A percentile compares a stretch with the other conserved stretches of the same genome.
Evolutionary conservation across 1,139 yeast genomes (phyloP).

Genomic region (Lodderomyces orthopsilosis): DNA sequence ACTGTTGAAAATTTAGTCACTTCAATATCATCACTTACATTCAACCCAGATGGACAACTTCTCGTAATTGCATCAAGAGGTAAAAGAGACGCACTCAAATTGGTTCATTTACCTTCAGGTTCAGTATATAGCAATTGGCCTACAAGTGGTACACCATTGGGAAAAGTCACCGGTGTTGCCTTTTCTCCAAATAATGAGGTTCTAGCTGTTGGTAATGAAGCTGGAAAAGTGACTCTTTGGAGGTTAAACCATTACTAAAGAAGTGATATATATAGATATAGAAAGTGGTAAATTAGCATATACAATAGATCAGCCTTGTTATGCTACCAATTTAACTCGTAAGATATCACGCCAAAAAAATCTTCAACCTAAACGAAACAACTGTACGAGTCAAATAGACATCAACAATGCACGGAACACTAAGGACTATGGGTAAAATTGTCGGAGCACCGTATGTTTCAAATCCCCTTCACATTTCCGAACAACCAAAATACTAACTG

Average conservation of each 20-base stretch:
- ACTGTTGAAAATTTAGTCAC: conserved; percentile 79
- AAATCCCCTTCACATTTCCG: neutral
- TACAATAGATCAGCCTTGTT: too few relatives aligned
- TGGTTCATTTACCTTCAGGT: conserved; percentile 87
- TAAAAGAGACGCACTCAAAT: conserved; percentile 77
- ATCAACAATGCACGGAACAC: neutral
- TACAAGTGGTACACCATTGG: conserved; percentile 92
- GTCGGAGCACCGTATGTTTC: conserved; percentile 16
- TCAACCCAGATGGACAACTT: conserved; percentile 87
- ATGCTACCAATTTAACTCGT: neutral
- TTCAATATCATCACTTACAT: conserved; percentile 67
- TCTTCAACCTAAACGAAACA: neutral
- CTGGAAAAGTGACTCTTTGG: conserved; percentile 90
- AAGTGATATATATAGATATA: too few relatives aligned
- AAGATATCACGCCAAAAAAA: neutral
- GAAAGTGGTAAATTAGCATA: too few relatives aligned
- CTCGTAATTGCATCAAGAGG: conserved; percentile 84
- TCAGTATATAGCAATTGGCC: conserved; percentile 96
- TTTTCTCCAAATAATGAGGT: conserved; percentile 83
- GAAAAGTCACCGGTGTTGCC: conserved; percentile 79
- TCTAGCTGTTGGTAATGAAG: conserved; percentile 87
- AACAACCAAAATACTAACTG: conserved; percentile 14
- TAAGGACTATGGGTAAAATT: conserved; percentile 12
- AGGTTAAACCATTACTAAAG: conserved; percentile 69
- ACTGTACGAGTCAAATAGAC: neutral